A percentile compares a stretch with the other conserved stretches of the same genome.
These are phyloP conservation scores for Vigna angularis DNA, from an alignment of 306 rosid species.

Conservation along the genomic window DNA sequence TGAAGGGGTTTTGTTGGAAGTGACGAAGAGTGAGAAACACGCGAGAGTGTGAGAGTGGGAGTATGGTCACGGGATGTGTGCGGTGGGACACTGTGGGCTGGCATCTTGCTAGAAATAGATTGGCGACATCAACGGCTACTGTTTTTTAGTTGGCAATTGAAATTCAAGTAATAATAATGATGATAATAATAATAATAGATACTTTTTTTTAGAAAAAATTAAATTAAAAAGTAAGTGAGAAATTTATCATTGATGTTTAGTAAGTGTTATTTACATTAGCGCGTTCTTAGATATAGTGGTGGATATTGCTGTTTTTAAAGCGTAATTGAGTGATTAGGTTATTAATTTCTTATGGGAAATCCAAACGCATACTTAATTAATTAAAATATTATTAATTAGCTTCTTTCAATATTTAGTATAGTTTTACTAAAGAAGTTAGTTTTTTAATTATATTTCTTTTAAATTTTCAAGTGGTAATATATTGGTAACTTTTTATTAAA, in stretches of 20 bases:
- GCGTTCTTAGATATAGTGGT: neutral
- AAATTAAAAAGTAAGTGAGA: too few relatives aligned
- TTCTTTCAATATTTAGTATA: too few relatives aligned
- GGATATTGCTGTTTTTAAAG: neutral
- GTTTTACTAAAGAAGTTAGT: too few relatives aligned
- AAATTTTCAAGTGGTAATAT: too few relatives aligned
- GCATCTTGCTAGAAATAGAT: neutral
- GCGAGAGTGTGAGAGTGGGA: neutral
- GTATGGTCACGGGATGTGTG: neutral
- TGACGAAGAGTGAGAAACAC: neutral
- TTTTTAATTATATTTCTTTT: too few relatives aligned
- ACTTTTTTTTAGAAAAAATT: too few relatives aligned
- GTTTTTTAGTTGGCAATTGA: neutral
- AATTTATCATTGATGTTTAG: neutral
- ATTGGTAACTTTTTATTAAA: too few relatives aligned
- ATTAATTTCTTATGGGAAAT: too few relatives aligned
- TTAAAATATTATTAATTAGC: too few relatives aligned
- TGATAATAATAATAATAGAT: too few relatives aligned
- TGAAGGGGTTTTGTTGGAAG: neutral
- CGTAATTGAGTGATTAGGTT: too few relatives aligned
- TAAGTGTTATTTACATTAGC: neutral
- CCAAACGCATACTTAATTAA: too few relatives aligned
- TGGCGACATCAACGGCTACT: slow-evolving; percentile 22
- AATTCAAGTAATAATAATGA: neutral
- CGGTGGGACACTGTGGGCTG: neutral